Evolutionary conservation across 2,329 filamentous ascomycete species (phyloP), one percentile per base, ranked within the genome.

Genomic region (Sclerotinia glacialis): DNA sequence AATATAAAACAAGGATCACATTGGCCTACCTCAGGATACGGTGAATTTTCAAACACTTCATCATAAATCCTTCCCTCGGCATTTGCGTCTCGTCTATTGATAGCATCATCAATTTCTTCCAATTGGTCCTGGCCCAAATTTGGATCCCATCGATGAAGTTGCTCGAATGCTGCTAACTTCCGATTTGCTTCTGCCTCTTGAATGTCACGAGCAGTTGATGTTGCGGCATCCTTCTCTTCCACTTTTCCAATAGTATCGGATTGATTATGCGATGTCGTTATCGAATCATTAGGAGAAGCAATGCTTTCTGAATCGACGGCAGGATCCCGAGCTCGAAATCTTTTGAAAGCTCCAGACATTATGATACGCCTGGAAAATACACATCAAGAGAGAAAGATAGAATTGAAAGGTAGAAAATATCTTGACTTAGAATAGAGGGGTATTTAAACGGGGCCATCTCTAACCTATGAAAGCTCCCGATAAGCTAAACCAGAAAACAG

Each of bases 1-100:
- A 12, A 6, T 6, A 21, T 1, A 52, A 40, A 53, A 21, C 6
- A 37, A 59, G 12, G 9, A 28, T 3, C 18, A 18, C 12, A 16
- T 60, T 5, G 21, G 4, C 23, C 12, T 14, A 69, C 68, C 50
- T 69, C 68, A 26, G 67, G 50, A 44, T 69, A 69, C 14, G 68
- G 68, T 3, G 68, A 69, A 37, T 68, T 69, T 31, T 69, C 68
- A 44, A 73, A 72, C 26, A 70, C 67, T 44, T 69, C 67, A 31
- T 66, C 65, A 40, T 67, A 67, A 4, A 69, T 23, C 28, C 62
- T 67, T 23, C 62, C 67, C 26, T 69, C 65, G 5, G 58, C 42
- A 47, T 66, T 66, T 8, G 62, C 61, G 50, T 69, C 67, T 37
- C 67, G 65, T 37, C 61, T 61, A 26, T 69, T 64, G 23, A 69